phyloP scores from a whole-genome alignment of 2,329 filamentous ascomycete species.

The Verticillium alfalfae region DNA sequence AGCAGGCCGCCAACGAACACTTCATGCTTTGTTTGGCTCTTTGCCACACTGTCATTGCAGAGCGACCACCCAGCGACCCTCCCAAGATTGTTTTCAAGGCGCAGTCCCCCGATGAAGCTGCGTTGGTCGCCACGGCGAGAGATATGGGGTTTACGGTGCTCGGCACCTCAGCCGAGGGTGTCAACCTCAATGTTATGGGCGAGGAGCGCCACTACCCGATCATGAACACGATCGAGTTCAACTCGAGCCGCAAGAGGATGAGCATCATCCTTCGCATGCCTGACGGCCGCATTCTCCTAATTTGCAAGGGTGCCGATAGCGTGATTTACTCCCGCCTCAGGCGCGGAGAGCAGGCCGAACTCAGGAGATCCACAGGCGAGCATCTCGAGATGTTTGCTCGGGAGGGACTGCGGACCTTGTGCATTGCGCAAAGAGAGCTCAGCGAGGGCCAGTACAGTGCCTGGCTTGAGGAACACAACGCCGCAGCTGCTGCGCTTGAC shows the following conservation, averaged over 20 bases:
- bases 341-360: conserved; percentile 76
- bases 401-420: conserved; percentile 90
- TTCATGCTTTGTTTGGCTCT: conserved; percentile 95
- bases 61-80: conserved; percentile 81
- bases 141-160: conserved; percentile 95
- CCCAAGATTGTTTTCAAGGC: conserved; percentile 94
- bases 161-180: conserved; percentile 70
- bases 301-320: conserved; percentile 96
- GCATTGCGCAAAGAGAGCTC: conserved; percentile 80
- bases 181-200: conserved; percentile 82
- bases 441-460: conserved; percentile 74
- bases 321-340: conserved; percentile 91
- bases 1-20: conserved; percentile 71
- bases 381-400: conserved; percentile 96
- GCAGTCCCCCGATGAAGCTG: conserved; percentile 94
- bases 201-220: conserved; percentile 80
- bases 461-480: conserved; percentile 84
- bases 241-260: conserved; percentile 95
- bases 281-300: conserved; percentile 79
- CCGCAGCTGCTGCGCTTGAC: conserved; percentile 76
- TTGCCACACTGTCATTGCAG: conserved; percentile 95
- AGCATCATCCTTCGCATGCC: conserved; percentile 96
- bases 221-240: conserved; percentile 94
- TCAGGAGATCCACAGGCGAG: conserved; percentile 79
- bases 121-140: conserved; percentile 86